These are phyloP conservation scores for Camelina sativa DNA, from an alignment of 345 rosid species.

Conservation along the genomic window DNA sequence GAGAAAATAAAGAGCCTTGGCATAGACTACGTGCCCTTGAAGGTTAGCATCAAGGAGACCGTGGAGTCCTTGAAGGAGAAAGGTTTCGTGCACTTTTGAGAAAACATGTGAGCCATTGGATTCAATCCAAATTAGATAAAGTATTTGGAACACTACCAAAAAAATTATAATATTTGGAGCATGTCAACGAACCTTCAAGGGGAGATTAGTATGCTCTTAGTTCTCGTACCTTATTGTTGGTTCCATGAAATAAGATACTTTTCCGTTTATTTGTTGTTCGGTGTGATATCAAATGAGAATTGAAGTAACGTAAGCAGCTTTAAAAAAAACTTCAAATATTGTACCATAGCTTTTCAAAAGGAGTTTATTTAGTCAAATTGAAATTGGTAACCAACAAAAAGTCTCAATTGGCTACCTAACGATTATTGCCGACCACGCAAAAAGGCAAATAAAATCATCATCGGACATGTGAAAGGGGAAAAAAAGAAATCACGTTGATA, in stretches of 20 bases:
- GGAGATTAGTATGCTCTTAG: too few relatives aligned
- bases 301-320: neutral
- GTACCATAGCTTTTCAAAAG: too few relatives aligned
- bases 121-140: neutral
- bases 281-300: neutral
- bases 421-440: too few relatives aligned
- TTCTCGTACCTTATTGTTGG: constrained; percentile 11
- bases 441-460: constrained; percentile 4
- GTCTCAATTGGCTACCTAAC: too few relatives aligned
- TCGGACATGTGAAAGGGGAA: neutral
- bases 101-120: constrained; percentile 18
- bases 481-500: constrained; percentile 1
- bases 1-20: constrained; percentile 58
- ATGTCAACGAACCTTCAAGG: neutral
- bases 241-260: constrained; percentile 15
- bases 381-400: too few relatives aligned
- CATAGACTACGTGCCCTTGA: constrained; percentile 56
- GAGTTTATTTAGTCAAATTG: too few relatives aligned
- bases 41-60: constrained; percentile 61
- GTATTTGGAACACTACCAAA: neutral
- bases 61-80: constrained; percentile 68
- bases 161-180: constrained; percentile 2
- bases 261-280: neutral
- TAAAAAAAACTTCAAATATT: too few relatives aligned
- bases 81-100: constrained; percentile 32